Evolutionary conservation across 2,329 filamentous ascomycete genomes (phyloP), one percentile per base, ranked within the genome.

Genomic region (Aulographum hederae): DNA sequence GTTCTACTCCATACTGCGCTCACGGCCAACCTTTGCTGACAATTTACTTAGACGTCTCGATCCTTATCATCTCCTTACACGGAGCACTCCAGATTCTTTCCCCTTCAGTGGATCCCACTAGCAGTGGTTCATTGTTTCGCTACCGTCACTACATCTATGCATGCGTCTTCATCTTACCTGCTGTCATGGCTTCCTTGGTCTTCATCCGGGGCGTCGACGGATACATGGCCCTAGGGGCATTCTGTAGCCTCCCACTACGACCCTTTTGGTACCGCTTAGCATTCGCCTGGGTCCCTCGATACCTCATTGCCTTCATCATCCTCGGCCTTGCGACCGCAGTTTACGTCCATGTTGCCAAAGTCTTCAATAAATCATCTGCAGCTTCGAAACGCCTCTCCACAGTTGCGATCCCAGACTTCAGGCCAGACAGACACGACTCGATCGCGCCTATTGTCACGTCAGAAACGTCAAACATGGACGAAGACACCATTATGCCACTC

Each of bases 41-140:
- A 31, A 11, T 6, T 26, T 14, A 14, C 29, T 14, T 32, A 56
- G 78, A 86, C 44, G 61, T 77, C 34, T 68, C 76, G 6, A 71
- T 81, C 12, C 59, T 82, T 11, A 61, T 80, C 35, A 80, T 86
- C 43, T 73, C 78, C 13, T 46, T 81, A 6, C 79, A 86, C 46
- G 77, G 74, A 31, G 69, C 68, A 3, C 53, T 82, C 8, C 78
- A 77, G 48, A 74, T 86, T 32, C 73, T 82, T 40, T 63, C 65
- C 15, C 69, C 71, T 0, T 45, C 46, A 3, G 20, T 35, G 4
- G 18, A n/a, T 2, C 44, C 44, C 11, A 44, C 43, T 26, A 28
- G 45, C 13, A 63, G 67, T 37, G 68, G 71, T 28, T 78, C 78
- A 0, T 60, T 86, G 0, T 79, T 79, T 45, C 70, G 68, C 2